Base-by-base conservation (phyloP, 2,329 filamentous ascomycete species). In the Cryphonectria radicalis region DNA sequence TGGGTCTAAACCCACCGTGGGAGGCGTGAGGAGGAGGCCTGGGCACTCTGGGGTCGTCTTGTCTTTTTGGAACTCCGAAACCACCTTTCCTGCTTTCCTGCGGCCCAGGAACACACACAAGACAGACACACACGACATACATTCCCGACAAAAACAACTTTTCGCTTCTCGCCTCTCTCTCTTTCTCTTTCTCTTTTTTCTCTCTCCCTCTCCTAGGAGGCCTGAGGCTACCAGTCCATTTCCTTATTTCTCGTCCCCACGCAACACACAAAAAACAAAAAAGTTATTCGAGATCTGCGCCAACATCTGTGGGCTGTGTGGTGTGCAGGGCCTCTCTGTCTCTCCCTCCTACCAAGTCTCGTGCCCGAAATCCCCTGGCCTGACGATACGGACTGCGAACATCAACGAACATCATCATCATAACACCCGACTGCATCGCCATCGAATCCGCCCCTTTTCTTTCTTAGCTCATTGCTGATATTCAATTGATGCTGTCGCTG, bases 401-500 rank as follows among this genome's bases (percentile, higher is more conserved):
- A 50, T n/a, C 43, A 46, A 13, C 43, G 43, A 46, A 46, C 43
- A 46, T 46, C 25, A 63, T 63, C 37, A 69, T 66, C 67, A 64
- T 70, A 59, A 28, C 57, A 53, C 59, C 57, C 59, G 17, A 46
- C 53, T 59, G 43, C 59, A 59, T 64, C 65, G 55, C 57, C 53
- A 42, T 64, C 66, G 28, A 32, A 40, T 13, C 55, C 13, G 4
- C 66, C n/a, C 53, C 22, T 40, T 25, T 28, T n/a, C 40, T 22
- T 43, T 28, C n/a, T 40, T 43, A 25, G 28, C 66, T 17, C 35
- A n/a, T 37, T 28, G n/a, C 57, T 40, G 28, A 40, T 37, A 59
- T 35, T 60, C 63, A 66, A 37, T 69, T 67, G 55, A 71, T 65
- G 66, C 66, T 71, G 59, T 63, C 63, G 72, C 69, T 71, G 63